Evolutionary conservation across 2,329 filamentous ascomycete genomes (phyloP), one percentile per base, ranked within the genome.

Genomic region (Ophiostoma tasmaniense): DNA sequence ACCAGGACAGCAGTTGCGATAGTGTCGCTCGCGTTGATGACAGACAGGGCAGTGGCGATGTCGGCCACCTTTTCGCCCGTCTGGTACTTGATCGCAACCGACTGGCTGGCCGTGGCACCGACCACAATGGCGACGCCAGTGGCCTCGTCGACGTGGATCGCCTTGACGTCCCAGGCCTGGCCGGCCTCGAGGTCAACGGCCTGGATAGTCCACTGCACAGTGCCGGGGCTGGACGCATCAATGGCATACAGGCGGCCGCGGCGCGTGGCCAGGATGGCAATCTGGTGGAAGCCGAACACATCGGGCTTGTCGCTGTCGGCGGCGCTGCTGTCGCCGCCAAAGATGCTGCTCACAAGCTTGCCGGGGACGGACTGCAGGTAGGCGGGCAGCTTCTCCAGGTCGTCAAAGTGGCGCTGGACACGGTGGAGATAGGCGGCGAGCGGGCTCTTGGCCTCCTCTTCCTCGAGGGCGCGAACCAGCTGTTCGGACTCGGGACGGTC

Each of bases 351-450:
- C 2, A 93, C 75, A 17, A 97, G 79, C 30, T 88, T 87, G 61
- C 83, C 79, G 4, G 92, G 92, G 11, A 97, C 81, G 20, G 82
- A 82, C 71, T 87, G 83, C 2, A 96, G 78, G 79, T 89, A 96
- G 0, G 82, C 84, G 0, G 93, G 93, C 3, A 98, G 83, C 73
- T 90, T 83, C 75, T 90, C 82, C 52, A 97, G 82, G 73, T 97
- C 95, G 64, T 87, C 83, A 17, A 92, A 74, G 76, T 99, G 95
- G 64, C 95, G 90, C 72, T 85, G 90, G 17, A 97, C 83, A 17
- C 95, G 90, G 79, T 97, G 93, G 35, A 94, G 80, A 75, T 97
- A 99, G n/a, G 95, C 95, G 13, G 85, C 83, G 6, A 91, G 75
- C 2, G 91, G 83, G 76, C 90, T 96, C 50, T 67, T 45, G 14